phyloP scores from a whole-genome alignment of 108 stramenopile genomes.

The Cyclostephanos invisitatus region DNA sequence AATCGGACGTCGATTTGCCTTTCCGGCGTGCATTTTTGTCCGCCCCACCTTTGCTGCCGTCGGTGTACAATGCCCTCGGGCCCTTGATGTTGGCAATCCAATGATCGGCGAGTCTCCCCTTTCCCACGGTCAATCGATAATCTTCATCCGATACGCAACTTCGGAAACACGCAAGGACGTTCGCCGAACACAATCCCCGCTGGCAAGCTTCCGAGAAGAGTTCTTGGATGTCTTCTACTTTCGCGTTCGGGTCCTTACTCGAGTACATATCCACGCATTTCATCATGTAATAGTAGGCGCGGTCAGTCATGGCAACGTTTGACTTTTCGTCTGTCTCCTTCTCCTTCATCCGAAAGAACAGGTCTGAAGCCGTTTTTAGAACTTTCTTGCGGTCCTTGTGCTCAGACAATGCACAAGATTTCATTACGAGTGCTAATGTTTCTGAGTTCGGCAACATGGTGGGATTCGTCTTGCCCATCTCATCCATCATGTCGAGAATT shows the following conservation, averaged over 20 bases:
- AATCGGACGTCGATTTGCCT: constrained; percentile 51
- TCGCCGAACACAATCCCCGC: constrained; percentile 30
- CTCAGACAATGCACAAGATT: constrained; percentile 39
- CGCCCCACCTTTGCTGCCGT: constrained; percentile 45
- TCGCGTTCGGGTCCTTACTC: constrained; percentile 20
- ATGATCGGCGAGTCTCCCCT: constrained; percentile 46
- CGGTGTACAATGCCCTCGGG: constrained; percentile 48
- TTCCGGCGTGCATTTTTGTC: constrained; percentile 49
- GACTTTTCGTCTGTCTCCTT: constrained; percentile 36
- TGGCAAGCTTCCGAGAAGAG: constrained; percentile 52
- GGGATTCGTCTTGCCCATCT: constrained; percentile 19
- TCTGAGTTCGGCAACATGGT: constrained; percentile 26
- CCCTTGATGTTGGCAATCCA: constrained; percentile 53
- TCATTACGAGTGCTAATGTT: constrained; percentile 46
- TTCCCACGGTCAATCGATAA: constrained; percentile 44
- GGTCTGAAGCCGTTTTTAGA: constrained; percentile 27
- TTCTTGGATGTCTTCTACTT: constrained; percentile 37
- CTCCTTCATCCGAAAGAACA: constrained; percentile 26
- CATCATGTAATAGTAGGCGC: constrained; percentile 50
- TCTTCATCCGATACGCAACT: constrained; percentile 48
- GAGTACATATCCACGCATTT: constrained; percentile 30
- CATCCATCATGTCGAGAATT: constrained; percentile 25
- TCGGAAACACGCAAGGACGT: constrained; percentile 36
- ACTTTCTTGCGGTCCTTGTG: constrained; percentile 34
- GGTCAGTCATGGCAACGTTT: constrained; percentile 37